These are phyloP conservation scores for Podosphaera xanthii DNA, from an alignment of 2,329 filamentous ascomycete genomes.

Conservation along the genomic window DNA sequence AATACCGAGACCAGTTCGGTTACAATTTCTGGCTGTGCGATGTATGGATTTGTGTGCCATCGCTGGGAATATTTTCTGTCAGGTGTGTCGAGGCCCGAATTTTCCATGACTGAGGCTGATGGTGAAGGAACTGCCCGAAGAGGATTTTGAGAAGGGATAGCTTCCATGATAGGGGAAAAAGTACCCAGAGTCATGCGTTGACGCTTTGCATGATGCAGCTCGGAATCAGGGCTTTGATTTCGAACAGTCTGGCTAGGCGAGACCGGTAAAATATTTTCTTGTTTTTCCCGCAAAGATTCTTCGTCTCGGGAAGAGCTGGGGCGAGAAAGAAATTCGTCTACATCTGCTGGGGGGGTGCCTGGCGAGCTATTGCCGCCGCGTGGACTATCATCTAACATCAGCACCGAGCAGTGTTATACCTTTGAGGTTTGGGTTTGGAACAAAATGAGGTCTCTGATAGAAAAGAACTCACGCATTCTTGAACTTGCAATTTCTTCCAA, in stretches of 20 bases:
- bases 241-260: slow-evolving; percentile 11
- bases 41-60: slow-evolving; percentile 26
- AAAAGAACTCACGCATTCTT: slow-evolving; percentile 51
- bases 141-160: slow-evolving; percentile 12
- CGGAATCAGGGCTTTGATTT: slow-evolving; percentile 12
- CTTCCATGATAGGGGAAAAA: slow-evolving; percentile 14
- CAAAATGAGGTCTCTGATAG: not conserved
- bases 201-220: slow-evolving; percentile 13
- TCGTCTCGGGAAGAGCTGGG: slow-evolving; percentile 12
- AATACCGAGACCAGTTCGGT: slow-evolving; percentile 30
- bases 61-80: slow-evolving; percentile 9
- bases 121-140: slow-evolving; percentile 9
- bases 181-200: slow-evolving; percentile 13
- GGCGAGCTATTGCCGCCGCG: slow-evolving; percentile 17
- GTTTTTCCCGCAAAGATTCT: slow-evolving; percentile 13
- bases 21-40: slow-evolving; percentile 24
- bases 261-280: slow-evolving; percentile 11
- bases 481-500: slow-evolving; percentile 64
- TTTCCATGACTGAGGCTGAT: slow-evolving; percentile 8
- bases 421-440: not conserved
- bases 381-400: slow-evolving; percentile 18
- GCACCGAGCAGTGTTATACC: slow-evolving; percentile 8
- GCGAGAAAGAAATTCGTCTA: slow-evolving; percentile 12
- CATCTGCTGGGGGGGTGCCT: slow-evolving; percentile 16
- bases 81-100: slow-evolving; percentile 1